Percentiles rank a stretch among this genome's conserved stretches.
phyloP scores from a whole-genome alignment of 306 rosid genomes.

The Medicago arabica region DNA sequence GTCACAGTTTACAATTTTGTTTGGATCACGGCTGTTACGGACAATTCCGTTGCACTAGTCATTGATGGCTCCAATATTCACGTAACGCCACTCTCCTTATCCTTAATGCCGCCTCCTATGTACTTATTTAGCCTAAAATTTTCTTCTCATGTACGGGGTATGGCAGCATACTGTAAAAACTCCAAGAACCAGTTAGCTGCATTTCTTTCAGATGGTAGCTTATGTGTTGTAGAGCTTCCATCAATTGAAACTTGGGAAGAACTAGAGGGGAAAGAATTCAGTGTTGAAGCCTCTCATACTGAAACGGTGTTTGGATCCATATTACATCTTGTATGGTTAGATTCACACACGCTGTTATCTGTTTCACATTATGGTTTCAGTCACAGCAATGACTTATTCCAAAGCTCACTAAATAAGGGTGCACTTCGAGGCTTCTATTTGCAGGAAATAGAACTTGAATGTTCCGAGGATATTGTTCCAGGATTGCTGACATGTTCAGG shows the following conservation, averaged over 20 bases:
- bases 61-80: slow-evolving; percentile 70
- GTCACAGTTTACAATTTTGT: slow-evolving; percentile 68
- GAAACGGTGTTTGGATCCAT: slow-evolving; percentile 64
- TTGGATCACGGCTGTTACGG: slow-evolving; percentile 82
- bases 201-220: slow-evolving; percentile 72
- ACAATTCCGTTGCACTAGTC: slow-evolving; percentile 74
- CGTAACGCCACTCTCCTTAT: slow-evolving; percentile 77
- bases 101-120: slow-evolving; percentile 92
- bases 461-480: slow-evolving; percentile 73
- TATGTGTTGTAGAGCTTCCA: slow-evolving; percentile 83
- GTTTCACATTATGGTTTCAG: slow-evolving; percentile 77
- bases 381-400: slow-evolving; percentile 54
- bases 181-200: slow-evolving; percentile 75
- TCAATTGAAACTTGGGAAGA: slow-evolving; percentile 88
- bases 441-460: slow-evolving; percentile 79
- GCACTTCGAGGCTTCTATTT: slow-evolving; percentile 62
- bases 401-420: slow-evolving; percentile 45
- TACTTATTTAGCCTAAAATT: slow-evolving; percentile 76
- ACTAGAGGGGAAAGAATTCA: slow-evolving; percentile 78
- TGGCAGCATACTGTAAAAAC: slow-evolving; percentile 67
- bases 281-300: slow-evolving; percentile 60
- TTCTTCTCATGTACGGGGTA: slow-evolving; percentile 68
- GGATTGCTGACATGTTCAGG: slow-evolving; percentile 81
- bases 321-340: slow-evolving; percentile 84
- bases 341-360: slow-evolving; percentile 69